Conservation (phyloP, 352 stramenopile genomes). For the Phytophthora pistaciae region DNA sequence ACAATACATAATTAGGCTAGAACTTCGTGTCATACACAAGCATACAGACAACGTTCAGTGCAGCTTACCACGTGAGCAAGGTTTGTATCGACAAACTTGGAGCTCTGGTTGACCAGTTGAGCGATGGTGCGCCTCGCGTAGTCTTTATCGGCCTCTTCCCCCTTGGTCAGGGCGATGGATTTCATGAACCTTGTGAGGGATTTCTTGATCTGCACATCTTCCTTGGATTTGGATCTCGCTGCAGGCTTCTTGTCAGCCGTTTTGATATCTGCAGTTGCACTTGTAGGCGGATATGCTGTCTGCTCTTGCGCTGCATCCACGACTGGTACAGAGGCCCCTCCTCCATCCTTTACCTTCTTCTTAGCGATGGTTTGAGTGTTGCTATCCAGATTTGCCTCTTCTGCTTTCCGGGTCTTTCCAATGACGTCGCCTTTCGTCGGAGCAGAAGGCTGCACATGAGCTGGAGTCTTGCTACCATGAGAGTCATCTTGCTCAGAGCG, state of each 20-base stretch:
- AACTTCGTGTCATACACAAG: neutral
- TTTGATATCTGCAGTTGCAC: neutral
- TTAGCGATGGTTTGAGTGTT: neutral
- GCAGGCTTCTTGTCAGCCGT: constrained; percentile 15
- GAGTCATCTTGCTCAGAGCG: neutral
- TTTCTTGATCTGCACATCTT: constrained; percentile 29
- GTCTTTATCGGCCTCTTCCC: constrained; percentile 33
- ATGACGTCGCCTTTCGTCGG: neutral
- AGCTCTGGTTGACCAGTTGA: constrained; percentile 43
- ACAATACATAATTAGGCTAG: too few species aligned
- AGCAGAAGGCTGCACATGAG: neutral
- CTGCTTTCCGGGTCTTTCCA: constrained; percentile 16
- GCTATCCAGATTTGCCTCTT: constrained; percentile 23
- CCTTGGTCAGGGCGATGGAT: constrained; percentile 27
- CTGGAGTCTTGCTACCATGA: neutral
- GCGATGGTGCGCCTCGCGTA: constrained; percentile 49
- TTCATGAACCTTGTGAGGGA: constrained; percentile 40
- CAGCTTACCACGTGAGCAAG: constrained; percentile 38
- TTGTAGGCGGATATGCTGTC: neutral
- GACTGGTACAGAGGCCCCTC: neutral
- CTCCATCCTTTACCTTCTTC: constrained; percentile 25
- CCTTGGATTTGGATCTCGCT: constrained; percentile 11
- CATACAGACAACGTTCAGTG: neutral
- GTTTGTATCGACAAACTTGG: constrained; percentile 29
- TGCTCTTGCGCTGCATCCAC: neutral